These are phyloP conservation scores for Alternaria longipes DNA, from an alignment of 2,329 filamentous ascomycete species.

Conservation along the genomic window DNA sequence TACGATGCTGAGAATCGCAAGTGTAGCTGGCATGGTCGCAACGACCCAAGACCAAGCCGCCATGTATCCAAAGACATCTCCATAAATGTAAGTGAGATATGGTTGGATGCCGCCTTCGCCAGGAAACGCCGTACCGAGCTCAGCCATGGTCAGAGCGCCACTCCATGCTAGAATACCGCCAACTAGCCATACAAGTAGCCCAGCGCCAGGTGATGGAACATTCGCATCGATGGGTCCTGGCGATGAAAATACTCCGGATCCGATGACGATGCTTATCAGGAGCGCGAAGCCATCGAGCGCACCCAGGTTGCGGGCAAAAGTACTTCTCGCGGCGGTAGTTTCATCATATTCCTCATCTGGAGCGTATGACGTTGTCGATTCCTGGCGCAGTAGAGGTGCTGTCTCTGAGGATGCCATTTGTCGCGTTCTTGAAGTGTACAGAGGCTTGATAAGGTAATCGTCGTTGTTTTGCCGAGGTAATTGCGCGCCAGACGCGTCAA, in stretches of 20 bases:
- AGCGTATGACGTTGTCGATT: conserved; percentile 15
- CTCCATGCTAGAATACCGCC: conserved; percentile 71
- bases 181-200: conserved; percentile 68
- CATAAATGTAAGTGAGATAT: conserved; percentile 69
- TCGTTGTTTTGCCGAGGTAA: conserved; percentile 3
- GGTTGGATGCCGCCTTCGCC: conserved; percentile 72
- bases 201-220: conserved; percentile 68
- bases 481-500: neutral
- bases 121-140: conserved; percentile 70
- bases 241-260: conserved; percentile 72
- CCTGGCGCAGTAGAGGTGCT: conserved; percentile 32
- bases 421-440: neutral
- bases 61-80: conserved; percentile 68
- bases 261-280: conserved; percentile 71
- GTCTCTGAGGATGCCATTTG: conserved; percentile 38
- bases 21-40: conserved; percentile 70
- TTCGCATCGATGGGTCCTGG: conserved; percentile 71
- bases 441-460: conserved; percentile 1
- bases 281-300: conserved; percentile 62
- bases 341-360: conserved; percentile 26
- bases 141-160: conserved; percentile 69
- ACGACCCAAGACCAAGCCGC: conserved; percentile 73
- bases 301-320: conserved; percentile 45
- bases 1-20: conserved; percentile 71
- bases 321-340: conserved; percentile 30